phyloP scores from a whole-genome alignment of 1,284 basidiomycete species.

The Jaminaea rosea region DNA sequence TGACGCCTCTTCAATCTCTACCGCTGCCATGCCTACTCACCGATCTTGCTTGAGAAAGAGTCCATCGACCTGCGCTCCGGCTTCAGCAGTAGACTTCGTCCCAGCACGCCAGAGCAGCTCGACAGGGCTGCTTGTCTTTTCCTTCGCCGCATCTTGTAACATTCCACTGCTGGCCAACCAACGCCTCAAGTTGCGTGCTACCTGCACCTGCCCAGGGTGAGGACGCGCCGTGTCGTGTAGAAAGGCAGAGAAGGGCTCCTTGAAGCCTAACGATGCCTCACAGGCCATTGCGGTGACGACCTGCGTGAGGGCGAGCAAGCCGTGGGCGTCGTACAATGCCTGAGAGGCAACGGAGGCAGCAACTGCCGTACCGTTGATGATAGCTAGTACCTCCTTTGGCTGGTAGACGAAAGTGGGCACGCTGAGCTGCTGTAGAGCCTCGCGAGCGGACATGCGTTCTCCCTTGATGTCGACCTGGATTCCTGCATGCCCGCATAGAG shows the following conservation, averaged over 20 bases:
- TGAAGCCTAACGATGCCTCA: slow-evolving; percentile 52
- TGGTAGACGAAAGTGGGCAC: slow-evolving; percentile 63
- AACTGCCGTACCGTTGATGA: slow-evolving; percentile 72
- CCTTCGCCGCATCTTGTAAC: too few species aligned
- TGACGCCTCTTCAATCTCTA: too few species aligned
- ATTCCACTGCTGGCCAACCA: background rate
- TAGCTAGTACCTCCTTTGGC: slow-evolving; percentile 62
- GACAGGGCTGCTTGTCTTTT: background rate
- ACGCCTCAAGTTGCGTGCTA: slow-evolving; percentile 2
- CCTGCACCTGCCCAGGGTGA: slow-evolving; percentile 68
- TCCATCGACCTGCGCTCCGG: background rate
- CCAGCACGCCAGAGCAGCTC: background rate
- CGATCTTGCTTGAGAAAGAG: background rate
- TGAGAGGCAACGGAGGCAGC: slow-evolving; percentile 53
- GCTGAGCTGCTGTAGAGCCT: slow-evolving; percentile 49
- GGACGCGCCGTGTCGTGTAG: slow-evolving; percentile 68
- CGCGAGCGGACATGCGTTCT: slow-evolving; percentile 11
- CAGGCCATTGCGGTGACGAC: slow-evolving; percentile 73
- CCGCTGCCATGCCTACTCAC: background rate
- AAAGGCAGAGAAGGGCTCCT: slow-evolving; percentile 51
- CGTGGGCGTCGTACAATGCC: slow-evolving; percentile 63
- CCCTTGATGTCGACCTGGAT: slow-evolving; percentile 23
- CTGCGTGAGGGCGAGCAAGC: slow-evolving; percentile 63
- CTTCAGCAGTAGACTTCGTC: background rate
- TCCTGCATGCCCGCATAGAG: slow-evolving; percentile 27